Base-by-base conservation (phyloP, 129 eudicot genomes). In the Flaveria linearis region DNA sequence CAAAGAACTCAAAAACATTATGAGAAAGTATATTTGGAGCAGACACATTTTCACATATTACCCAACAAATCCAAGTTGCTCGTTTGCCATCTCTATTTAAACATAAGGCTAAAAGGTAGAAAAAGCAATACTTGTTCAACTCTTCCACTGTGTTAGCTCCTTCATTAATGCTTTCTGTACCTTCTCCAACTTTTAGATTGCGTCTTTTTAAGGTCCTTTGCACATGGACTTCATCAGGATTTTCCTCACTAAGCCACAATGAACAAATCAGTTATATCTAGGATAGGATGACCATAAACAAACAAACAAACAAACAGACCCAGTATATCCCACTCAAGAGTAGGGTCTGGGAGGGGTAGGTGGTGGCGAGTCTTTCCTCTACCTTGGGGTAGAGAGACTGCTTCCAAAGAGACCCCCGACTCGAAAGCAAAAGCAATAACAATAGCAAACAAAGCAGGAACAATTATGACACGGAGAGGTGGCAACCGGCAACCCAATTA, bases 241-340 rank as follows among this genome's bases (percentile, higher is more conserved):
- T 74, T 68, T 84, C 90, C 62, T 79, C 89, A 83, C 95, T 90
- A 82, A 71, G 33, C 28, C 77, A 25, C 74, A 79, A 72, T 36
- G 39, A 66, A 79, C 58, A 68, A 55, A 71, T 20, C 55, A 26
- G 63, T 67, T 68, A 84, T 74, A 69, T 63, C 71, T 68, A 22
- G 63, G 22, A 76, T 57, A 60, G 46, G 36, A 68, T n/a, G 50
- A 63, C 17, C 20, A 63, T 62, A 26, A 73, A 79, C 52, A 20
- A 20, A 20, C 22, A 20, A 20, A 20, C 22, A 20, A 20, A 20
- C 22, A 20, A 20, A 20, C 22, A 20, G 0, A 20, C 22, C 22
- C 22, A 20, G 22, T 20, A 20, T 20, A 20, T 20, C 22, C 22
- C 22, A 20, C 22, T 20, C 22, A 20, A 20, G 22, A 20, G 22